Base-by-base conservation (phyloP, 805 yeast genomes). In the Candida ascalaphidarum region DNA sequence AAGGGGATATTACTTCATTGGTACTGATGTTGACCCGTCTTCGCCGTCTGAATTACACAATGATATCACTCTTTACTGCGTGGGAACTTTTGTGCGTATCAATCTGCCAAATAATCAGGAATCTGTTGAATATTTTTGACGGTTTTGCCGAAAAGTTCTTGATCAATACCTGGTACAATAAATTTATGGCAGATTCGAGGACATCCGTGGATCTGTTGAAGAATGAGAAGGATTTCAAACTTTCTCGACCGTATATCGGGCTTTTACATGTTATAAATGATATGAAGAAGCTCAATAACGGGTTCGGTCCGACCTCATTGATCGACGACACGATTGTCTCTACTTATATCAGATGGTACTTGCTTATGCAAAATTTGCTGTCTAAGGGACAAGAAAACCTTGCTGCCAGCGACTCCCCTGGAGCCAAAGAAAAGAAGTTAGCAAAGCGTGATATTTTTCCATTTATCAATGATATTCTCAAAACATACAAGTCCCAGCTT, bases 11-110 rank as follows among this genome's bases (percentile, higher is more conserved):
- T 25, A 68, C 68, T 11, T 61, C 75, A 0, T 55, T 92, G 36
- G 61, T 76, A 2, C 53, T 63, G 5, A 65, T 88, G 46, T 67
- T 78, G 8, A 81, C 77, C 21, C 81, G 84, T 40, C 61, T 89
- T n/a, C 68, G 96, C 32, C 66, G 85, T 23, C 75, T 81, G 28
- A 79, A 82, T 11, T 67, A 88, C 1, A 81, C 82, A 3, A 81
- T 89, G 84, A 61, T 82, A 3, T 61, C 69, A 23, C 69, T 81
- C 23, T 57, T 66, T 13, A 64, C 60, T 26, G 71, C 77, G 0
- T 85, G 92, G 86, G 92, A 81, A 33, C 52, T 52, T 17, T 57
- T 77, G 3, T 74, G 79, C 37, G 48, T 63, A 0, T 47, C 64
- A 1, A 55, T 74, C 3, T 75, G 83, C 40, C 44, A 49, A n/a